Conservation (phyloP, 768 basidiomycete species). For the Boletus sensibilis region DNA sequence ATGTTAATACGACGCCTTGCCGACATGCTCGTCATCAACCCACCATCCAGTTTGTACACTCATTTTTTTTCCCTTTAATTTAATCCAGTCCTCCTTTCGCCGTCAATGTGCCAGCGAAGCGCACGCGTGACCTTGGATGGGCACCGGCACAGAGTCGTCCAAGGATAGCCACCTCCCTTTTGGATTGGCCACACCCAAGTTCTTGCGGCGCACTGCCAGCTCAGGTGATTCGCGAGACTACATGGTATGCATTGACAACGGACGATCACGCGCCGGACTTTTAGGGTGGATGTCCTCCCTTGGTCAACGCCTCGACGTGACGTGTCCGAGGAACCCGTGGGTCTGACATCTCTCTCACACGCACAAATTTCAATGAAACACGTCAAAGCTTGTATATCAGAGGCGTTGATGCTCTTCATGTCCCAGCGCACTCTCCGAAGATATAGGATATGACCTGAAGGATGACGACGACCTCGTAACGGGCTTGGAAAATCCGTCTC, state of each 20-base stretch:
- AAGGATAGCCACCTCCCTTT: slow-evolving; percentile 12
- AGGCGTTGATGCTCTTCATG: background rate
- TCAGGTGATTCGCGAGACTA: slow-evolving; percentile 3
- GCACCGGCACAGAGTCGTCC: background rate
- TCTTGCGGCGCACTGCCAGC: slow-evolving; percentile 3
- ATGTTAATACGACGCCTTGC: background rate
- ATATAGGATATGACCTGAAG: slow-evolving; percentile 5
- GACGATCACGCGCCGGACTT: slow-evolving; percentile 4
- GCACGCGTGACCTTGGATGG: no score
- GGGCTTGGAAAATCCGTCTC: slow-evolving; percentile 3
- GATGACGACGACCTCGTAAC: background rate
- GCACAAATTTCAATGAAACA: slow-evolving; percentile 28
- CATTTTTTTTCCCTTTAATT: slow-evolving; percentile 1
- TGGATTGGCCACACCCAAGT: background rate
- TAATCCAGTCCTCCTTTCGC: background rate
- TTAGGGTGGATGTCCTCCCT: background rate
- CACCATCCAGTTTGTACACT: background rate
- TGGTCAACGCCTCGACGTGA: background rate
- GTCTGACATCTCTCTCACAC: background rate
- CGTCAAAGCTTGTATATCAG: background rate
- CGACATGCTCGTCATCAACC: slow-evolving; percentile 1
- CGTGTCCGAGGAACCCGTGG: slow-evolving; percentile 21
- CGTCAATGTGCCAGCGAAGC: slow-evolving; percentile 3
- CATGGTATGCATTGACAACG: slow-evolving; percentile 1
- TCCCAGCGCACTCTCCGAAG: slow-evolving; percentile 1